Base-by-base conservation (phyloP, 768 basidiomycete species). In the Lactarius akahatsu region DNA sequence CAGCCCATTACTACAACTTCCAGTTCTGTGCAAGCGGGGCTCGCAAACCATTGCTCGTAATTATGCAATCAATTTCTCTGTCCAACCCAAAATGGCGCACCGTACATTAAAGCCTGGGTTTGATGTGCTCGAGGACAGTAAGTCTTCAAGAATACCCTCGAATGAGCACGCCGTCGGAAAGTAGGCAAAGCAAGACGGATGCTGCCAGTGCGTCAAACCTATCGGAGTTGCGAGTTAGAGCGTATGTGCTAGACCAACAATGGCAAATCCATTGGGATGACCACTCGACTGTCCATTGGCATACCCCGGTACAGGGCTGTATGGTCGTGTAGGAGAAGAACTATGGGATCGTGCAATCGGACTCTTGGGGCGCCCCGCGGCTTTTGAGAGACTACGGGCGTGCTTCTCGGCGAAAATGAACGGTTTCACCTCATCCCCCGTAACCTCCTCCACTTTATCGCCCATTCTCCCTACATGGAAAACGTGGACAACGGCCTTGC, bases 171-270 rank as follows among this genome's bases (percentile, higher is more conserved):
- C 87, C 4, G 90, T 84, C 0, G 94, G 92, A 73, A 90, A 96
- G 76, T 91, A 96, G 1, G 88, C 94, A 71, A 92, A 93, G 78
- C 96, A 96, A 18, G 85, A 87, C 8, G 94, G 92, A 68, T 94
- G 91, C 73, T 94, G 91, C 95, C 96, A 98, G 74, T 92, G 89
- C 0, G 92, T 92, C 32, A 96, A 79, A 1, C 93, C 91, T 88
- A 60, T 23, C 47, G 58, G 50, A 9, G 38, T 59, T 28, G 2
- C 30, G 20, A 20, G n/a, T 34, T 55, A 28, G 20, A 40, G 7
- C 9, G 34, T 28, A 32, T 28, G 15, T 18, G 18, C n/a, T 26
- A 20, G n/a, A 34, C 30, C 15, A 61, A 34, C 15, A 28, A 55
- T 36, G 41, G 67, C 20, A 52, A 67, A 45, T 3, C 77, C 73